A percentile compares a stretch with the other conserved stretches of the same genome.
Conservation (phyloP, 345 rosid species). For the Brassica rapa region DNA sequence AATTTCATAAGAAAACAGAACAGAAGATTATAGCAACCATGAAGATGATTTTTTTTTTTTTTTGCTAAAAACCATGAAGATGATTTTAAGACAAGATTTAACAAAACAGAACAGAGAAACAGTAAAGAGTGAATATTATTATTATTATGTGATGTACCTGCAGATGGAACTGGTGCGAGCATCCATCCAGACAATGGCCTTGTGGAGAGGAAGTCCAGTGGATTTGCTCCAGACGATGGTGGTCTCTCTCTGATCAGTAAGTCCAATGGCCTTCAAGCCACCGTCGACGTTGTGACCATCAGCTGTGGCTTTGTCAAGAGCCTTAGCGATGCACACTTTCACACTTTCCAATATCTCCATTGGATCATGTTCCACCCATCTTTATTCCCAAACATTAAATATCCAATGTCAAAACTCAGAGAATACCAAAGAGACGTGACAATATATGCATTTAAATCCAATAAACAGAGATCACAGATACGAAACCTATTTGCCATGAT, state of each 20-base stretch:
- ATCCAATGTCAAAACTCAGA: not conserved
- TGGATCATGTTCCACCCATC: constrained; percentile 98
- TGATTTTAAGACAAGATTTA: not conserved
- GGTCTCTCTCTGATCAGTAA: constrained; percentile 96
- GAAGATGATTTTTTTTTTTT: not conserved
- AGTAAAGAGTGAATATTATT: not conserved
- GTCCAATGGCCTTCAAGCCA: constrained; percentile 81
- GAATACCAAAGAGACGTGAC: not conserved
- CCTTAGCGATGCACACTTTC: constrained; percentile 69
- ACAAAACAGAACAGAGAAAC: not conserved
- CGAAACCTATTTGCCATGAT: not conserved
- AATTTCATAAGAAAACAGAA: not conserved
- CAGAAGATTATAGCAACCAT: not conserved
- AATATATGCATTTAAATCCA: not conserved
- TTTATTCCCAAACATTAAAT: constrained; percentile 14
- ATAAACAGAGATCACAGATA: not conserved
- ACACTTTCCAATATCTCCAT: constrained; percentile 92
- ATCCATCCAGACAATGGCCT: constrained; percentile 99
- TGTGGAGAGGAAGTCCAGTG: constrained; percentile 74
- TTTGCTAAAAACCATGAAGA: too few relatives aligned
- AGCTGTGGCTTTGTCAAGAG: constrained; percentile 85
- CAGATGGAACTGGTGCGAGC: constrained; percentile 82
- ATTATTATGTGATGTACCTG: constrained; percentile 44
- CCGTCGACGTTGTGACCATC: constrained; percentile 79
- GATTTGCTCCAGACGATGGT: constrained; percentile 88